These are phyloP conservation scores for Saccharomyces uvarum DNA, from an alignment of 1,139 yeast genomes.

Conservation along the genomic window DNA sequence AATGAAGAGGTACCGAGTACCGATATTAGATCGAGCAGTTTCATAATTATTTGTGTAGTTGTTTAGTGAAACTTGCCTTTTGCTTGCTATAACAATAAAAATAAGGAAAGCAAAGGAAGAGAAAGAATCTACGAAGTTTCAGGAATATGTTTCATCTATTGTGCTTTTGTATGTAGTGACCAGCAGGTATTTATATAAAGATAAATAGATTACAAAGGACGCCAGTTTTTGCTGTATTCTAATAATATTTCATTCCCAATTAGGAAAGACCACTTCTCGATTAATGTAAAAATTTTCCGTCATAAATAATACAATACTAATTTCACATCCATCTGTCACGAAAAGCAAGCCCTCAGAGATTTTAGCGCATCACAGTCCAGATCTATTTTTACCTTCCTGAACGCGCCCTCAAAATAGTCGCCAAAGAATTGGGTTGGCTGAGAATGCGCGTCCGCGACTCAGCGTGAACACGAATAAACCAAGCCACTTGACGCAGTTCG, in stretches of 20 bases:
- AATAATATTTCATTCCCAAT: neutral
- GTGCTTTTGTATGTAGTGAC: neutral
- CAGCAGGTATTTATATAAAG: neutral
- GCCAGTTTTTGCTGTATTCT: neutral
- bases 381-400: neutral
- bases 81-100: too few species aligned
- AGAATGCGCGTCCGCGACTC: neutral
- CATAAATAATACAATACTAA: neutral
- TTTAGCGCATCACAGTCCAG: neutral
- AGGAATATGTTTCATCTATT: neutral
- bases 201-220: neutral
- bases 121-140: neutral
- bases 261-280: neutral
- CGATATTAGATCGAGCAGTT: neutral
- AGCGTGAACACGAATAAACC: neutral
- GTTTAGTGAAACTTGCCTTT: neutral
- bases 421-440: neutral
- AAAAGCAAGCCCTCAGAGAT: neutral
- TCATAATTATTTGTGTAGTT: neutral
- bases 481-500: neutral
- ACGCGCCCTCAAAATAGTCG: neutral
- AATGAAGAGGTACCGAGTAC: constrained; percentile 3
- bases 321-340: neutral
- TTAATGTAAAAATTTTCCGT: neutral
- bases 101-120: neutral